These are phyloP conservation scores for Ceratocystis alfenasii DNA, from an alignment of 2,329 filamentous ascomycete genomes.

Conservation along the genomic window DNA sequence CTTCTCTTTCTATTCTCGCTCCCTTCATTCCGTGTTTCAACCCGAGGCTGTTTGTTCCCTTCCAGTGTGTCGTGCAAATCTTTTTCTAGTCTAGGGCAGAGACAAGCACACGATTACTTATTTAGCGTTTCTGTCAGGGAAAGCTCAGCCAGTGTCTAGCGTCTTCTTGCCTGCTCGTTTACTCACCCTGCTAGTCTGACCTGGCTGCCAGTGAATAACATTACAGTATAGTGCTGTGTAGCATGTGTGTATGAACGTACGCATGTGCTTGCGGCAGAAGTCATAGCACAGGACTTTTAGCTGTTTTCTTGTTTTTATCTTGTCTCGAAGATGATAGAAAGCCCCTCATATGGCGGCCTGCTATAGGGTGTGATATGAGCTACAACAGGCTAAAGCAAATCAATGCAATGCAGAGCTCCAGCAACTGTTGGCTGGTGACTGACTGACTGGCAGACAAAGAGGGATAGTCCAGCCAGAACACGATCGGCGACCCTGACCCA, in stretches of 20 bases:
- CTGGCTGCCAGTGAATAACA: background rate
- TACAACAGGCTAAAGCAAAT: background rate
- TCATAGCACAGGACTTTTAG: background rate
- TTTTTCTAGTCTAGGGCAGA: background rate
- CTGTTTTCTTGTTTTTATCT: background rate
- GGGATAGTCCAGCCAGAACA: background rate
- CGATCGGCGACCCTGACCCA: background rate
- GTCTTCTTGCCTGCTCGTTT: background rate
- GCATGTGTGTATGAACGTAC: background rate
- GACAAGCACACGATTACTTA: background rate
- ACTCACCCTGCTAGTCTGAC: too few relatives aligned
- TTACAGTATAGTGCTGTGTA: background rate
- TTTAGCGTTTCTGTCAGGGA: background rate
- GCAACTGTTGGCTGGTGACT: background rate
- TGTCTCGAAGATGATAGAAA: background rate
- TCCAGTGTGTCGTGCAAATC: background rate
- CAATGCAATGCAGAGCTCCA: too few relatives aligned
- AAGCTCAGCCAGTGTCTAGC: background rate
- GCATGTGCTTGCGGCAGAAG: background rate
- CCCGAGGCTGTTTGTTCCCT: background rate
- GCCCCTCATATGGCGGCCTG: background rate
- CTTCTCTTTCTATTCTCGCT: background rate
- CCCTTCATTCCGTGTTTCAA: conserved; percentile 1
- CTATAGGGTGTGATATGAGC: background rate
- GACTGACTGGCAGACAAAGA: background rate